A percentile compares a stretch with the other conserved stretches of the same genome.
Conservation (phyloP, 2,329 filamentous ascomycete species). For the Verticillium nonalfalfae region DNA sequence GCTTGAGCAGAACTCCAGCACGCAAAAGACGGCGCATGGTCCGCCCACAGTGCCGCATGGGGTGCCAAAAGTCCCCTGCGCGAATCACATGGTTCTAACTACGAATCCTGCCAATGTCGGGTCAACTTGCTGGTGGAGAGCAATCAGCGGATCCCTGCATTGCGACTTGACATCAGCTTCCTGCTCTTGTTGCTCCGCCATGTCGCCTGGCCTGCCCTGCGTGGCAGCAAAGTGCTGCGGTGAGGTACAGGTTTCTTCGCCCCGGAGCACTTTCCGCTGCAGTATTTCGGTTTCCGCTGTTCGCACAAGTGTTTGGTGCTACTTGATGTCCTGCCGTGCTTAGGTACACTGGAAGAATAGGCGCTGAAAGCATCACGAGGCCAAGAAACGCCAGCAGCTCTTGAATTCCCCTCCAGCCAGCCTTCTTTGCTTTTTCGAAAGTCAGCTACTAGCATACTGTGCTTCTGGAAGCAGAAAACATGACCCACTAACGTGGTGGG, state of each 20-base stretch:
- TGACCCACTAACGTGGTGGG: background rate
- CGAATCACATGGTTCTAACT: background rate
- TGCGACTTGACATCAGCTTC: background rate
- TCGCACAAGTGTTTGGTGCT: background rate
- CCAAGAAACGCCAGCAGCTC: background rate
- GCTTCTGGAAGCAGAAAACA: background rate
- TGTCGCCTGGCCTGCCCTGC: background rate
- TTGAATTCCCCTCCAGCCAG: background rate
- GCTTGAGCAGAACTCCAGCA: background rate
- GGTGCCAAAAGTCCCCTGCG: background rate
- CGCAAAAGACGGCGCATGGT: background rate
- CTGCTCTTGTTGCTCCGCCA: background rate
- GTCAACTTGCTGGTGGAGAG: background rate
- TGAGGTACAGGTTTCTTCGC: background rate
- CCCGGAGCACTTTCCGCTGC: background rate
- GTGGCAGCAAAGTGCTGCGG: background rate
- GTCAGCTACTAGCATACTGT: background rate
- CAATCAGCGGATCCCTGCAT: background rate
- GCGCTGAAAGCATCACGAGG: background rate
- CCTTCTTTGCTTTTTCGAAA: background rate
- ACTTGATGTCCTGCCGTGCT: background rate
- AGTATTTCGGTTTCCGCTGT: background rate
- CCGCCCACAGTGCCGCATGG: background rate
- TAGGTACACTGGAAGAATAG: background rate
- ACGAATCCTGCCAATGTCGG: background rate